phyloP scores from a whole-genome alignment of 345 rosid species.

The Hibiscus tridactylites region DNA sequence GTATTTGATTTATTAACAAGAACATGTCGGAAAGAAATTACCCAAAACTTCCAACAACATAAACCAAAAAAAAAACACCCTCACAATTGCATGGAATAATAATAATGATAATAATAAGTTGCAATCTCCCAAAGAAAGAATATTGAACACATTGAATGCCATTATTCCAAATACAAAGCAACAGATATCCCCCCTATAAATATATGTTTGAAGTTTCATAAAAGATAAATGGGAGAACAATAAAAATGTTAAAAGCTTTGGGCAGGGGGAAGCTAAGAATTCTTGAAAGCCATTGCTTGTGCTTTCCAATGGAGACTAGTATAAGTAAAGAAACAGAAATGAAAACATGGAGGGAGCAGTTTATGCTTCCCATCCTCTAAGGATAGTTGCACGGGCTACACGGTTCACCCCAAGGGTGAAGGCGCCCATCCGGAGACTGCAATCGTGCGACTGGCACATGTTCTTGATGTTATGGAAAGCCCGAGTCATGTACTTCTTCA shows the following conservation, averaged over 20 bases:
- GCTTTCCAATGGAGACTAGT: background rate
- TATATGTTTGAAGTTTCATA: background rate
- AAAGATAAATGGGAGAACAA: background rate
- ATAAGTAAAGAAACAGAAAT: background rate
- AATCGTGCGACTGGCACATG: constrained; percentile 79
- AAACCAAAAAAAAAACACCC: no score
- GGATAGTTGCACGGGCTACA: constrained; percentile 76
- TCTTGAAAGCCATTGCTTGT: background rate
- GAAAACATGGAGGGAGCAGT: background rate
- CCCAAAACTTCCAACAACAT: no score
- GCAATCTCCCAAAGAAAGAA: background rate
- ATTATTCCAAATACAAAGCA: background rate
- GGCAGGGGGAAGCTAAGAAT: background rate
- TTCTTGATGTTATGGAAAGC: constrained; percentile 75
- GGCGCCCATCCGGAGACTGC: constrained; percentile 98
- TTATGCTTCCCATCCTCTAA: constrained; percentile 97
- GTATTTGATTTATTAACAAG: no score
- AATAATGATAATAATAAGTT: no score
- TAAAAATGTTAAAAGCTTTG: background rate
- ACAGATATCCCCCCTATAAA: background rate
- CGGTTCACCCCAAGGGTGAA: constrained; percentile 94
- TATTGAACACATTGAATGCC: background rate
- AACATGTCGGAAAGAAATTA: no score
- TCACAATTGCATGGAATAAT: no score
- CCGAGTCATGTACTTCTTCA: constrained; percentile 75